Conservation (phyloP, 2,329 filamentous ascomycete species). For the Neopestalotiopsis rosae region DNA sequence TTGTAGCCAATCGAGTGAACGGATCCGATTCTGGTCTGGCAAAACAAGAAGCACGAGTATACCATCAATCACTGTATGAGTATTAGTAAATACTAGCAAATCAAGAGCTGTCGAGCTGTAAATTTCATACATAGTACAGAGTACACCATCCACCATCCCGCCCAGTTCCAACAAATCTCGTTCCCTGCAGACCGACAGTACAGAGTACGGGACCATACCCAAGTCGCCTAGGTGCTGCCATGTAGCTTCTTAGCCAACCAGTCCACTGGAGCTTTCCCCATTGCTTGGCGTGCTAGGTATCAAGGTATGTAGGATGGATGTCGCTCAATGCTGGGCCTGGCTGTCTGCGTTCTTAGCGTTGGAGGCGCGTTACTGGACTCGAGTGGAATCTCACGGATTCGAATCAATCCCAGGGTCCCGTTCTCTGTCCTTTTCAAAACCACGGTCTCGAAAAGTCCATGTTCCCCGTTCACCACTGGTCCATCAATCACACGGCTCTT, state of each 20-base stretch:
- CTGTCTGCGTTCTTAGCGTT: not conserved
- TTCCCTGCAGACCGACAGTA: not conserved
- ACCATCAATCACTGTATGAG: not conserved
- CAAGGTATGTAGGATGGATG: not conserved
- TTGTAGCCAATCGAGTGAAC: not conserved
- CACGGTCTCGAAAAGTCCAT: not conserved
- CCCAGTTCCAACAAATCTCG: not conserved
- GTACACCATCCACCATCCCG: not conserved
- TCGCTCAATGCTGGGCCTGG: too few relatives aligned
- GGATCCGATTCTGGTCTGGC: not conserved
- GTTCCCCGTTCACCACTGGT: too few relatives aligned
- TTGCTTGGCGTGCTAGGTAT: conserved; percentile 1
- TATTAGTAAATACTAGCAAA: too few relatives aligned
- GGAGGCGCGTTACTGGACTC: not conserved
- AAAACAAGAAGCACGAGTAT: not conserved
- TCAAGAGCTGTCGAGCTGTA: too few relatives aligned
- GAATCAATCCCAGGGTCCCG: conserved; percentile 5
- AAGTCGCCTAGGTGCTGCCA: not conserved
- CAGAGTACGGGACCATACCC: not conserved
- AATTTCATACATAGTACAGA: too few relatives aligned
- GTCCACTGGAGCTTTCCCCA: conserved; percentile 10
- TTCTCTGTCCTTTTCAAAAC: conserved; percentile 12
- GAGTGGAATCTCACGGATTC: conserved; percentile 5
- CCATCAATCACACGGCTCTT: not conserved
- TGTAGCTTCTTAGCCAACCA: conserved; percentile 13